Evolutionary conservation across 345 rosid genomes (phyloP), one percentile per base, ranked within the genome.

Genomic region (Adansonia digitata): DNA sequence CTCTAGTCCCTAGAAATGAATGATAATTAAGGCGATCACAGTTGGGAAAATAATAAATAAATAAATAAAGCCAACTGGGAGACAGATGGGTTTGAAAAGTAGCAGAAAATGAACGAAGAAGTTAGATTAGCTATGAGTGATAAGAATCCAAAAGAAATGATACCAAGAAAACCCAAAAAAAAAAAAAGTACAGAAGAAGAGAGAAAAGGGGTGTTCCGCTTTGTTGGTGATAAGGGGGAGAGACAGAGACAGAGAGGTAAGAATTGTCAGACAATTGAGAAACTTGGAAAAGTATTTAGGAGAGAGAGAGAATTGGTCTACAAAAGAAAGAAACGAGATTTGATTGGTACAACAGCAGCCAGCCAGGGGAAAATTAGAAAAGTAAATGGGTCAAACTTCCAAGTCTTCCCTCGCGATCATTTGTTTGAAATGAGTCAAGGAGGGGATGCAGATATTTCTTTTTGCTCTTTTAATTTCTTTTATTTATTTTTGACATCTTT

Each of bases 381-480:
- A 80, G 86, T 82, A 84, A 82, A 74, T 5, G 83, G 86, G 72
- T 67, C 72, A 67, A 45, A 17, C 39, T 67, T 86, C 89, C 85
- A 88, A 84, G 89, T 88, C 89, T 64, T 82, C 83, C 65, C 67
- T 70, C 15, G 69, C 26, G 46, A 46, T 62, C 74, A 27, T 46
- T 59, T 7, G 35, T 81, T 82, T 86, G 84, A 86, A 86, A 83
- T 77, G 83, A 72, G 89, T 88, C 91, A 88, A 84, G 60, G 37
- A 74, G 77, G 84, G 85, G 79, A 75, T 84, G 86, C 75, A 72
- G 29, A 1, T 40, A n/a, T 10, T 70, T 77, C 74, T 20, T 72
- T 63, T 61, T 73, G 6, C 29, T 29, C 40, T 29, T 1, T 5
- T 0, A 13, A 27, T 5, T 17, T 27, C 2, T 42, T 42, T 43